A percentile compares a stretch with the other conserved stretches of the same genome.
phyloP scores from a whole-genome alignment of 331 rosid species.

The Acacia pycnantha region DNA sequence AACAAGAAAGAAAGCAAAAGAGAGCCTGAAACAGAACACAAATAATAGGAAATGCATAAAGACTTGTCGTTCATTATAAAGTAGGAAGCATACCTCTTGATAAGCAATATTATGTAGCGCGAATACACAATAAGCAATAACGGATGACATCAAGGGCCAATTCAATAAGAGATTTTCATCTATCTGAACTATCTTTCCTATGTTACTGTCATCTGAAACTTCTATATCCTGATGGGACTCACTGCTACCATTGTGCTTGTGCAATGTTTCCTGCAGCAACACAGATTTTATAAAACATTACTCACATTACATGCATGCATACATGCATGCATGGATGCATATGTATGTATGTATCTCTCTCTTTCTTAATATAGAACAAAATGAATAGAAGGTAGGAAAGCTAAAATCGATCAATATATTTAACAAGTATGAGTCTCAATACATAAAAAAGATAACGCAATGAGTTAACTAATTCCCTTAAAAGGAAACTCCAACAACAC shows the following conservation, averaged over 20 bases:
- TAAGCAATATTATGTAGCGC: constrained; percentile 86
- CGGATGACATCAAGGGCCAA: constrained; percentile 93
- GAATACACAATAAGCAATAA: constrained; percentile 60
- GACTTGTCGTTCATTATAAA: too few relatives aligned
- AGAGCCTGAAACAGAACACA: not conserved
- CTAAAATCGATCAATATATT: not conserved
- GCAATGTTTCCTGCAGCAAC: constrained; percentile 80
- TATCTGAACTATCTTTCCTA: constrained; percentile 7
- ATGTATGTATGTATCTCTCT: not conserved
- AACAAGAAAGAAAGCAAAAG: not conserved
- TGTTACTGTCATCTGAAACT: constrained; percentile 41
- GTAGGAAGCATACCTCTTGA: constrained; percentile 60
- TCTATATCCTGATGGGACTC: constrained; percentile 28
- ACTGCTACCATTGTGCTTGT: constrained; percentile 37
- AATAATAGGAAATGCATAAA: not conserved
- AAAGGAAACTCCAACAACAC: not conserved
- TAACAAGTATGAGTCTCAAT: not conserved
- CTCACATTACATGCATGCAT: too few relatives aligned
- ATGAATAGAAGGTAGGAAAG: not conserved
- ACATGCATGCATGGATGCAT: too few relatives aligned
- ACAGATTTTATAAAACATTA: not conserved
- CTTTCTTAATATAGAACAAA: not conserved
- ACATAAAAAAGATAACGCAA: not conserved
- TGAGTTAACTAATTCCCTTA: not conserved
- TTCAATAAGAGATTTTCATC: constrained; percentile 64